Base-by-base conservation (phyloP, 1,284 basidiomycete species). In the Phylloboletellus chloephorus region DNA sequence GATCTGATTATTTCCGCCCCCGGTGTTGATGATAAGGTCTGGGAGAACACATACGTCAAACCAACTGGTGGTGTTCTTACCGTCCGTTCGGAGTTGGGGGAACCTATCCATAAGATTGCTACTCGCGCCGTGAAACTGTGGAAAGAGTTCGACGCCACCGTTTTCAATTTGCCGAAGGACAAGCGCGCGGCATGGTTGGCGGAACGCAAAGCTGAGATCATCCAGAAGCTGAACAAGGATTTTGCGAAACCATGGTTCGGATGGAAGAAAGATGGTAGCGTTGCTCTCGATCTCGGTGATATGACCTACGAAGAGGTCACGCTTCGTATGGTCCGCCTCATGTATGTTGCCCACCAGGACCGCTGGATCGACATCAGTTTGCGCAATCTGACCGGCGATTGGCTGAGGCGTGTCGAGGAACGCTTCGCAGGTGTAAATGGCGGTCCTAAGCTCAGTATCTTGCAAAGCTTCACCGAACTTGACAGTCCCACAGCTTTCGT, bases 281-380 rank as follows among this genome's bases (percentile, higher is more conserved):
- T 89, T 52, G 88, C 88, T 28, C 79, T 82, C 48, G 91, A 96
- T 62, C 73, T 98, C 41, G 80, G 83, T 19, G 90, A 96, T 57
- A 97, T 98, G 95, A 98, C 95, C 12, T 98, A 98, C 67, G 92
- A 97, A 70, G 96, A 98, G 65, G 86, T 90, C 35, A 87, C 88
- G 6, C 73, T 91, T 49, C 82, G 95, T 45, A 87, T 98, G 82
- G 73, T 98, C 41, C 74, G 88, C 31, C 72, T 98, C 53, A 94
- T 96, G 88, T 98, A 88, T 61, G 89, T 98, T 52, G 63, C 78
- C 33, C 90, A 96, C 63, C 82, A 98, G 70, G 74, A 77, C 49
- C 85, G 95, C 44, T 98, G 96, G 95, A 79, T 98, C 60, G 96
- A 98, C 60, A 56, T 80, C 36, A 92, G 90, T n/a, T 73, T 98